phyloP scores from a whole-genome alignment of 192 early-diverging fungal species.

The Mortierella hygrophila region DNA sequence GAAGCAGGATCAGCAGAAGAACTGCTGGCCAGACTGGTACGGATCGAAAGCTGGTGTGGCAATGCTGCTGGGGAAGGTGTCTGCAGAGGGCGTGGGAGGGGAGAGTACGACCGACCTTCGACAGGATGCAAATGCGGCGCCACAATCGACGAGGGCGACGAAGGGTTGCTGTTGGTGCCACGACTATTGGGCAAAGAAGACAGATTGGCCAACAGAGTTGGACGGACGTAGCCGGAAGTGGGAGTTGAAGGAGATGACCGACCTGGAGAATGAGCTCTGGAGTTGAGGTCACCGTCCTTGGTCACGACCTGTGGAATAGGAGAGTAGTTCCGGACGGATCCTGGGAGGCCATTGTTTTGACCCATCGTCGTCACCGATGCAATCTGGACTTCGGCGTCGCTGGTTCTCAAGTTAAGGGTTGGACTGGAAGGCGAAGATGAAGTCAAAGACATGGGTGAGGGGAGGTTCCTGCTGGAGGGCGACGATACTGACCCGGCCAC shows the following conservation, averaged over 20 bases:
- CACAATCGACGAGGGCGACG: slow-evolving; percentile 19
- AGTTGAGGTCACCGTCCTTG: background rate
- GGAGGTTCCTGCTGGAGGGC: slow-evolving; percentile 23
- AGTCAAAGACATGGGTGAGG: slow-evolving; percentile 44
- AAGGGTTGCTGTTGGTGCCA: slow-evolving; percentile 1
- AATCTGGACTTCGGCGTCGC: slow-evolving; percentile 36
- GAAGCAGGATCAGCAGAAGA: slow-evolving; percentile 21
- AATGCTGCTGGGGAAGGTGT: slow-evolving; percentile 37
- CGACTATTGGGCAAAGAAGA: background rate
- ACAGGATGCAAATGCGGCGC: slow-evolving; percentile 10
- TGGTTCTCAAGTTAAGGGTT: slow-evolving; percentile 17
- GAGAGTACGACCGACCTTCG: slow-evolving; percentile 28
- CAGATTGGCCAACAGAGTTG: slow-evolving; percentile 15
- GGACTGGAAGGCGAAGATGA: slow-evolving; percentile 30
- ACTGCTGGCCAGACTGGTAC: slow-evolving; percentile 14
- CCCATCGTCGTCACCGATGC: slow-evolving; percentile 13
- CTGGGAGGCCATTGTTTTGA: background rate
- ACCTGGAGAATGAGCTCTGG: background rate
- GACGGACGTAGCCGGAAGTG: slow-evolving; percentile 7
- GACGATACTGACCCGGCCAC: background rate
- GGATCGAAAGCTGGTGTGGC: slow-evolving; percentile 40
- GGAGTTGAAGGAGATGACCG: slow-evolving; percentile 10
- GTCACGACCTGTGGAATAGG: background rate
- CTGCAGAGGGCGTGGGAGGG: slow-evolving; percentile 30
- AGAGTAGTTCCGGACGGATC: slow-evolving; percentile 21